These are phyloP conservation scores for Colletotrichum coccodes DNA, from an alignment of 2,329 filamentous ascomycete genomes.

Conservation along the genomic window DNA sequence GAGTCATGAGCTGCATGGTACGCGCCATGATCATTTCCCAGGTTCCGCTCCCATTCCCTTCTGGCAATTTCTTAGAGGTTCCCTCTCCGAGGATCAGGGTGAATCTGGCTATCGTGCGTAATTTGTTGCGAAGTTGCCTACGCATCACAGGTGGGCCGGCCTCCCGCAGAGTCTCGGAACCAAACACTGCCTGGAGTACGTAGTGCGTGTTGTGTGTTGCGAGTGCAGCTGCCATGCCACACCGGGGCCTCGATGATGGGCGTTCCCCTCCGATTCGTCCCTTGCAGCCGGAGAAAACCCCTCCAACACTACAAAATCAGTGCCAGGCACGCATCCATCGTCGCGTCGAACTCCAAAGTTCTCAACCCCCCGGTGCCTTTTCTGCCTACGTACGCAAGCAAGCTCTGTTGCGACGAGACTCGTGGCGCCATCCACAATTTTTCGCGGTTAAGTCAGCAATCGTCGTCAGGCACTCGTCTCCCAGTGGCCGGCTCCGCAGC, in stretches of 20 bases:
- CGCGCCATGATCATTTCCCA: neutral
- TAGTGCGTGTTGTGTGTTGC: constrained; percentile 13
- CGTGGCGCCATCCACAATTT: constrained; percentile 9
- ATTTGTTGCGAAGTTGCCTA: constrained; percentile 18
- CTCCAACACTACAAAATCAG: neutral
- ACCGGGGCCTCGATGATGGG: neutral
- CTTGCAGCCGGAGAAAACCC: neutral
- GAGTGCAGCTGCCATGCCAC: constrained; percentile 2
- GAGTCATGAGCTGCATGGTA: neutral
- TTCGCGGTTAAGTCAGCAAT: neutral
- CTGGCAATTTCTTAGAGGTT: neutral
- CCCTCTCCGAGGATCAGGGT: neutral
- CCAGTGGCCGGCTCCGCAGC: neutral
- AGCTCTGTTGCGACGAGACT: constrained; percentile 13
- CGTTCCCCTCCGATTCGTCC: neutral
- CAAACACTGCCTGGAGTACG: neutral
- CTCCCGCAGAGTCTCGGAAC: constrained; percentile 15
- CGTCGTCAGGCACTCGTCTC: constrained; percentile 19
- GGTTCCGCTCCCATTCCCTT: neutral
- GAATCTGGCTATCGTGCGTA: constrained; percentile 2
- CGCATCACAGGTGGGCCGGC: constrained; percentile 11
- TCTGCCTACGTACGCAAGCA: constrained; percentile 14
- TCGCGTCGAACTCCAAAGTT: neutral
- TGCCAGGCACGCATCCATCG: neutral
- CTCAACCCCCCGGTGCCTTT: neutral